These are phyloP conservation scores for Eucalyptus fibrosa DNA, from an alignment of 345 rosid genomes.

Conservation along the genomic window DNA sequence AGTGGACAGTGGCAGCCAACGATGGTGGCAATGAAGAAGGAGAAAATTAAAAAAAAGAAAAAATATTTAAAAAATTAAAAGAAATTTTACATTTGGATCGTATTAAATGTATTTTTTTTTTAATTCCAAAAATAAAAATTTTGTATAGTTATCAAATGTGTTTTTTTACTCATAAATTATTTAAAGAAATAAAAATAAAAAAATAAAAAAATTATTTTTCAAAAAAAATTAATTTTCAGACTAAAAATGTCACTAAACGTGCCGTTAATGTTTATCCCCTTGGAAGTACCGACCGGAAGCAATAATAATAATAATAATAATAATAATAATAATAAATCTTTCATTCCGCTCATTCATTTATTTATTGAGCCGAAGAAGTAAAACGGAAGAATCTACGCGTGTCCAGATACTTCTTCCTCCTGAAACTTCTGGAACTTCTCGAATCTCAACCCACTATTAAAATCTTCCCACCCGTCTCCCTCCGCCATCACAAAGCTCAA, in stretches of 20 bases:
- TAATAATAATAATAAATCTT: too few relatives aligned
- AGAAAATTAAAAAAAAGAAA: too few relatives aligned
- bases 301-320: too few relatives aligned
- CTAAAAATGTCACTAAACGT: too few relatives aligned
- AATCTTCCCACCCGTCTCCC: background rate
- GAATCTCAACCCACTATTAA: background rate
- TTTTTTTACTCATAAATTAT: fast-evolving
- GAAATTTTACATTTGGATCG: fast-evolving
- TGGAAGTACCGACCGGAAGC: background rate
- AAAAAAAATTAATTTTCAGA: too few relatives aligned
- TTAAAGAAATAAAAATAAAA: too few relatives aligned
- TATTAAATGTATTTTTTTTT: fast-evolving
- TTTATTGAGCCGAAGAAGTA: background rate
- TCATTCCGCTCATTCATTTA: background rate
- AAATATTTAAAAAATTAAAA: too few relatives aligned
- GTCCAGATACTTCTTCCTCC: conserved; percentile 3
- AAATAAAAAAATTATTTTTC: too few relatives aligned
- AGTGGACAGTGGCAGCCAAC: fast-evolving
- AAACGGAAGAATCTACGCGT: conserved; percentile 6
- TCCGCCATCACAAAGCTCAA: background rate
- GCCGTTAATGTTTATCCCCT: background rate
- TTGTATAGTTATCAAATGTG: fast-evolving
- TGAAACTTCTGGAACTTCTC: conserved; percentile 19
- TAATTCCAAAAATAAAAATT: fast-evolving
- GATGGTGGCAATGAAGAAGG: too few relatives aligned